phyloP scores from a whole-genome alignment of 352 stramenopile species.

The Globisporangium cylindrosporum region DNA sequence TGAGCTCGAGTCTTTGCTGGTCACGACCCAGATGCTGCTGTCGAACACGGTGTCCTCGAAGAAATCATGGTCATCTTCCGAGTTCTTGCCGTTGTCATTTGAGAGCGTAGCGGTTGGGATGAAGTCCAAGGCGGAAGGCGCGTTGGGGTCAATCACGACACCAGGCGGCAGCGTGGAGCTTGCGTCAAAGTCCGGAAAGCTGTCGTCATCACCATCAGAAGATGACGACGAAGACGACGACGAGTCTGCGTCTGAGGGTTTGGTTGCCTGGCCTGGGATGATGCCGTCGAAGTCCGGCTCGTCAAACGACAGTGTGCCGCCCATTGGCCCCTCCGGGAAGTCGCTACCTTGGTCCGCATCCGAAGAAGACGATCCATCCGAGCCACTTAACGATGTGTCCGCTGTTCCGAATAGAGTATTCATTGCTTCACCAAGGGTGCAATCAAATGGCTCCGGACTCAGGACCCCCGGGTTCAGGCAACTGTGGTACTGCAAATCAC shows the following conservation, averaged over 20 bases:
- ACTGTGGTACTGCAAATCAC: constrained; percentile 6
- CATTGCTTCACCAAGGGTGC: too few relatives aligned
- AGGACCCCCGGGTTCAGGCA: neutral
- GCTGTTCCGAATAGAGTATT: too few relatives aligned
- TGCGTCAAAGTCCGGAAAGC: neutral
- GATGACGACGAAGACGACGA: constrained; percentile 1
- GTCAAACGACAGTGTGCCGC: neutral
- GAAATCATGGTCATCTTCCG: neutral
- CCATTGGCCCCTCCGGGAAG: neutral
- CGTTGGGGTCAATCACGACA: constrained; percentile 8
- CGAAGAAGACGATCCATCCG: neutral
- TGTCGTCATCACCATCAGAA: neutral
- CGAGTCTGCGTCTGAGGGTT: neutral
- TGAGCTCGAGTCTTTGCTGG: neutral
- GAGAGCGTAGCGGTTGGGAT: neutral
- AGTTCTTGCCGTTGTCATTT: neutral
- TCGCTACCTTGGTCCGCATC: neutral
- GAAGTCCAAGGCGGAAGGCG: constrained; percentile 3
- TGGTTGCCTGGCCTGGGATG: neutral
- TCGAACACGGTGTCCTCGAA: neutral
- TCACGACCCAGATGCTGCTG: neutral
- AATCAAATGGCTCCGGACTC: too few relatives aligned
- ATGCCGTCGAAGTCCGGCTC: neutral
- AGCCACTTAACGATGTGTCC: neutral
- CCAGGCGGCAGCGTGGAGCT: neutral